Base-by-base conservation (phyloP, 768 basidiomycete species). In the Psilocybe azurescens region DNA sequence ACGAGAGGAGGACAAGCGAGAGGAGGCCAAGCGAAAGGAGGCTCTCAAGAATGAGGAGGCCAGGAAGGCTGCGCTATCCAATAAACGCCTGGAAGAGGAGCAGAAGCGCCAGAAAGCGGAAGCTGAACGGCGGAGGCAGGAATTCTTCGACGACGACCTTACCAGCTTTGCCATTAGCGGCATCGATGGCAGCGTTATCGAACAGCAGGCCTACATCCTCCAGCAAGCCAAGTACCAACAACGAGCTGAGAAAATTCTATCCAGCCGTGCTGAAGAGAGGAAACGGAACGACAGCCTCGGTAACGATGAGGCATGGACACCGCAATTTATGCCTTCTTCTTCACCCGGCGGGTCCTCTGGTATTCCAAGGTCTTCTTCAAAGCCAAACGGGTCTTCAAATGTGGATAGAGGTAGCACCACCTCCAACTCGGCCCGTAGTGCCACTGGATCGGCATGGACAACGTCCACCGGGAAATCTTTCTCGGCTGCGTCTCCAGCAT, bases 211-310 rank as follows among this genome's bases (percentile, higher is more conserved):
- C 6, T 60, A 63, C 29, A 44, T 66, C 8, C 61, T 68, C 32
- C 77, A 79, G 60, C 79, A 81, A 64, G 73, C 77, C 59, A 46
- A 62, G 36, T 53, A 53, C 11, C 54, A 56, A 10, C 73, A 73
- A 62, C 75, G 80, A n/a, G 81, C 78, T 48, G 80, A 80, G 46
- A 79, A 81, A 24, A 77, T 80, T 53, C 75, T 67, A 53, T 76
- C 75, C n/a, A 59, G 55, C 36, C 76, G 74, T 11, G 65, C 70
- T n/a, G 78, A 79, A 58, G 81, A 84, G 61, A 79, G 82, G 32
- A 81, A 79, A 66, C 75, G 79, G 9, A 80, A 82, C 50, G 77
- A 78, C 55, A 82, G 77, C 59, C 60, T 70, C n/a, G 77, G 76
- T 3, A 54, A 70, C n/a, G 79, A 77, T n/a, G 67, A 63, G 57